Conservation (phyloP, 2,329 filamentous ascomycete genomes). For the Cladosporium velox region DNA sequence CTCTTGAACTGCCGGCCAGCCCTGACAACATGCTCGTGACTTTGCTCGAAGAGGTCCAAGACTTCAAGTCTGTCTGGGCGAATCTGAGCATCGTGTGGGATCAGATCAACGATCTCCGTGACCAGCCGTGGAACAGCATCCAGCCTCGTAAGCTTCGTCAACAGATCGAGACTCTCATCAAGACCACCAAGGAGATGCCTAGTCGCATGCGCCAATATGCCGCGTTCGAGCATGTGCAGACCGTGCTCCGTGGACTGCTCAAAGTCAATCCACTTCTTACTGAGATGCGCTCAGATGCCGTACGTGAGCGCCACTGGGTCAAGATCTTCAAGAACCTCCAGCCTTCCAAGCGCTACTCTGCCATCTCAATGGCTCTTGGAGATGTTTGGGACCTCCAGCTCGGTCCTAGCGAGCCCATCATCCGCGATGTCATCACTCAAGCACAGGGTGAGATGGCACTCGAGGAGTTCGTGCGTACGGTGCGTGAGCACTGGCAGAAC, state of each 20-base stretch:
- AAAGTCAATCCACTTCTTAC: slow-evolving; percentile 87
- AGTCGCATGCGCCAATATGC: slow-evolving; percentile 98
- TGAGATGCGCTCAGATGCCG: slow-evolving; percentile 93
- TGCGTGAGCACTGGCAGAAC: slow-evolving; percentile 94
- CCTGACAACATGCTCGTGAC: slow-evolving; percentile 79
- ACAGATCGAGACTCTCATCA: slow-evolving; percentile 87
- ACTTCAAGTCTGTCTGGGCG: slow-evolving; percentile 99
- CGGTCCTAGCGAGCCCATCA: slow-evolving; percentile 79
- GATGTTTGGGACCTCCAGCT: slow-evolving; percentile 98
- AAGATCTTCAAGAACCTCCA: slow-evolving; percentile 97
- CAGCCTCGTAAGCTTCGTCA: slow-evolving; percentile 90
- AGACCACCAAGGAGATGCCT: slow-evolving; percentile 99
- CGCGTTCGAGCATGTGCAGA: slow-evolving; percentile 98
- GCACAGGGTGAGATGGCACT: slow-evolving; percentile 97
- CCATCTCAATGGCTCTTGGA: slow-evolving; percentile 92
- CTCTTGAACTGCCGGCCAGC: slow-evolving; percentile 81
- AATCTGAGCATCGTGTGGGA: slow-evolving; percentile 95
- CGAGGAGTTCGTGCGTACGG: slow-evolving; percentile 94
- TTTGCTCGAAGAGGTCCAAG: slow-evolving; percentile 92
- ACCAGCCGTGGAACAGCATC: slow-evolving; percentile 91
- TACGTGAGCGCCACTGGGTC: slow-evolving; percentile 93
- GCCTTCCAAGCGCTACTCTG: slow-evolving; percentile 89
- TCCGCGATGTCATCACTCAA: slow-evolving; percentile 91
- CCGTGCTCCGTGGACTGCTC: slow-evolving; percentile 79
- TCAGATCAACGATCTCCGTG: slow-evolving; percentile 88